These are phyloP conservation scores for Carex kokanica DNA, from an alignment of 176 grass and related monocot genomes.

Conservation along the genomic window DNA sequence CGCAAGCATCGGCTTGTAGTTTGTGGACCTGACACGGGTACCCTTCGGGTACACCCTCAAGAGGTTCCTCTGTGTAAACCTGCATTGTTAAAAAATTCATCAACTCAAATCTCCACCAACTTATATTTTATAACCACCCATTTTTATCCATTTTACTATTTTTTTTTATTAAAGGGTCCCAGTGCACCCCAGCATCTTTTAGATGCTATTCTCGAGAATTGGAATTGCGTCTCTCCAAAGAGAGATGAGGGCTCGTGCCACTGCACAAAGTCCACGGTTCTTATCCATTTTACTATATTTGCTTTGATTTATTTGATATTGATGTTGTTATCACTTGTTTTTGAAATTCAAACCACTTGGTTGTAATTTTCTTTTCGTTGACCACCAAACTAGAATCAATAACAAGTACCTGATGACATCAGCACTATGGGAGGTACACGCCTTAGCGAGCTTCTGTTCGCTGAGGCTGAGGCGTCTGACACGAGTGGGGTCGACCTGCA, in stretches of 20 bases:
- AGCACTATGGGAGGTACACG: constrained; percentile 49
- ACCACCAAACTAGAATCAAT: constrained; percentile 3
- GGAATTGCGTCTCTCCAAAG: too few species aligned
- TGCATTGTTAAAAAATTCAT: constrained; percentile 27
- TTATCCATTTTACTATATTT: too few species aligned
- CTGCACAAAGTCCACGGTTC: too few species aligned
- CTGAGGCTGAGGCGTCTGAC: constrained; percentile 76
- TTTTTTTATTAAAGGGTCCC: too few species aligned
- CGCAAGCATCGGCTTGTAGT: constrained; percentile 75
- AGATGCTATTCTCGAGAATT: too few species aligned
- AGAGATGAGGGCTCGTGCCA: too few species aligned
- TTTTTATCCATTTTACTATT: neutral
- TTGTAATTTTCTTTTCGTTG: constrained; percentile 6
- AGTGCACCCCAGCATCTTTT: too few species aligned
- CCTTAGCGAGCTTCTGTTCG: constrained; percentile 68
- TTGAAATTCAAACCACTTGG: neutral
- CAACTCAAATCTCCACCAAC: constrained; percentile 5
- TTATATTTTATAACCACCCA: neutral
- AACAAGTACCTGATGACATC: constrained; percentile 74
- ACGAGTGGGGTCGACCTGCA: constrained; percentile 53
- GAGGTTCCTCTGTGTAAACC: constrained; percentile 92
- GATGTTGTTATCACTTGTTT: too few species aligned
- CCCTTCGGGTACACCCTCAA: constrained; percentile 86
- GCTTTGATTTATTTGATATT: too few species aligned
- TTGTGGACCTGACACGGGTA: constrained; percentile 76